A percentile compares a stretch with the other conserved stretches of the same genome.
Evolutionary conservation across 768 basidiomycete species (phyloP).

Genomic region (Mycena kentingensis): DNA sequence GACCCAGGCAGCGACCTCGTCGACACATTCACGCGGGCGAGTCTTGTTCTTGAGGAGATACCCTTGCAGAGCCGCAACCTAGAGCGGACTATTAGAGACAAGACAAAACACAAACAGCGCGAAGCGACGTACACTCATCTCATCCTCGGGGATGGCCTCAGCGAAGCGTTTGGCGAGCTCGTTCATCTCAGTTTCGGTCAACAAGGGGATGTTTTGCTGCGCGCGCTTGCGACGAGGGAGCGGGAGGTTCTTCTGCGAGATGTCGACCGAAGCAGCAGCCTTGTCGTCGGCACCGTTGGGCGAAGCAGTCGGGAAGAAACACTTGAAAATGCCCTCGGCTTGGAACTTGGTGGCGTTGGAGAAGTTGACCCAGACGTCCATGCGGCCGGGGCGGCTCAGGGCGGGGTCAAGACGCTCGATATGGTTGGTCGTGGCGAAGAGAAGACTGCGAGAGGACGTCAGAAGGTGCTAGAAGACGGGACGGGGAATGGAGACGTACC

Average conservation of each 20-base stretch:
- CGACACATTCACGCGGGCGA: constrained; percentile 82
- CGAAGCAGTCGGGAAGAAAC: constrained; percentile 78
- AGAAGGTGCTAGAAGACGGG: neutral
- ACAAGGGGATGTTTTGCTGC: constrained; percentile 62
- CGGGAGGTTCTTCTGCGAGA: constrained; percentile 68
- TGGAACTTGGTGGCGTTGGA: constrained; percentile 91
- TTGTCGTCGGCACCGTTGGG: constrained; percentile 26
- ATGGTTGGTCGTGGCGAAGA: constrained; percentile 93
- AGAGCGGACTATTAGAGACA: constrained; percentile 9
- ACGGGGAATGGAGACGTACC: constrained; percentile 48
- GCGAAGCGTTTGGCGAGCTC: constrained; percentile 81
- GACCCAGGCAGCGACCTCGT: constrained; percentile 78
- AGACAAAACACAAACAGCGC: constrained; percentile 4
- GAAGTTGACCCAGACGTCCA: constrained; percentile 93
- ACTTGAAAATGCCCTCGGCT: constrained; percentile 90
- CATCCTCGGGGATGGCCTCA: constrained; percentile 82
- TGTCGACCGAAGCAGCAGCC: constrained; percentile 8
- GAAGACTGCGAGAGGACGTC: constrained; percentile 48
- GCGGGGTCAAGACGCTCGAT: constrained; percentile 91
- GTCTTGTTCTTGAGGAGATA: constrained; percentile 90
- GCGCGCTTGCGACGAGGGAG: constrained; percentile 63
- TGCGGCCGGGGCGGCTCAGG: constrained; percentile 83
- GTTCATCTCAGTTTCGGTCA: constrained; percentile 76
- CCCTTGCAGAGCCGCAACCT: constrained; percentile 85
- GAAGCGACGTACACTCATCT: constrained; percentile 70